phyloP scores from a whole-genome alignment of 345 rosid species.

The Eucalyptus camaldulensis region DNA sequence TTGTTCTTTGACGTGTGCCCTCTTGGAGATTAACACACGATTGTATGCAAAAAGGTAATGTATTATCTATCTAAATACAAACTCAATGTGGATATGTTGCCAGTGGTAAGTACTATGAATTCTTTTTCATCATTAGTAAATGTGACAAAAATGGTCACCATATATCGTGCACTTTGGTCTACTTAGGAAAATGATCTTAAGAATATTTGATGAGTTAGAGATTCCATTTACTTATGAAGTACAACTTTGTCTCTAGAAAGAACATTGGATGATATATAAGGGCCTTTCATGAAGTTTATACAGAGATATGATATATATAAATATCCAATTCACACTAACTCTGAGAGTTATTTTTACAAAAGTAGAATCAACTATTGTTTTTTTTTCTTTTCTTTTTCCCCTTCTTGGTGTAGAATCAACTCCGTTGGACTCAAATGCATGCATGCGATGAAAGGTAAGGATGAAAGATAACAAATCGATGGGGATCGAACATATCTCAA shows the following conservation, averaged over 20 bases:
- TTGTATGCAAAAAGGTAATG: background rate
- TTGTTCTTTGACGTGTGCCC: background rate
- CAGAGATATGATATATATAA: background rate
- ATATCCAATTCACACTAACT: too few relatives aligned
- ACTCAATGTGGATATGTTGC: background rate
- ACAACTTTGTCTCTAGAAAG: background rate
- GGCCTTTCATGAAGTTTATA: background rate
- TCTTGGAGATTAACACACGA: too few relatives aligned
- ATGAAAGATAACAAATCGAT: background rate
- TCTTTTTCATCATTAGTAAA: too few relatives aligned
- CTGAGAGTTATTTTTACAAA: background rate
- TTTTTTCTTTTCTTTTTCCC: too few relatives aligned
- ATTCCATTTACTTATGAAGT: background rate
- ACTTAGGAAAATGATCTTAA: background rate
- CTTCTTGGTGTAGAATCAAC: background rate
- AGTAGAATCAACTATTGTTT: too few relatives aligned
- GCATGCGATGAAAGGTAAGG: background rate
- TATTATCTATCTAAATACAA: background rate
- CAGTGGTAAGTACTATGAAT: too few relatives aligned
- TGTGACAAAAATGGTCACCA: too few relatives aligned
- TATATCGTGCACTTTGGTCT: too few relatives aligned
- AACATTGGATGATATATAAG: background rate
- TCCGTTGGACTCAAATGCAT: background rate
- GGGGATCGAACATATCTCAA: background rate
- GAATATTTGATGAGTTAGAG: background rate